These are phyloP conservation scores for Microbotryum silenes-acaulis DNA, from an alignment of 1,284 basidiomycete genomes.

Conservation along the genomic window DNA sequence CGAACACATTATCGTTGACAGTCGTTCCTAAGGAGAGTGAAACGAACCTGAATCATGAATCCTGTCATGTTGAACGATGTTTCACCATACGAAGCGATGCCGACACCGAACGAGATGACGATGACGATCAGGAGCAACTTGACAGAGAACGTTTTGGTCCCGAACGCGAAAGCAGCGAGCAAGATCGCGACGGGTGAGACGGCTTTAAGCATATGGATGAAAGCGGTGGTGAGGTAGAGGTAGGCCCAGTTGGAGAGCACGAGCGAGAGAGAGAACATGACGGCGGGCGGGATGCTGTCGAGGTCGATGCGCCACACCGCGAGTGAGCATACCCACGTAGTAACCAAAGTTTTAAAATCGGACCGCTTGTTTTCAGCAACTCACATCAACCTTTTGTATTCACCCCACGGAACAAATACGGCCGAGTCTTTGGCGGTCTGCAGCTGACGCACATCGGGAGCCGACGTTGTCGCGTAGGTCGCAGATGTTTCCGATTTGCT, in stretches of 20 bases:
- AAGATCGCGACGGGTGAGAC: constrained; percentile 31
- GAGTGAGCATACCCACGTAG: neutral
- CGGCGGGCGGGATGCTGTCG: constrained; percentile 27
- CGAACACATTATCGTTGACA: too few relatives aligned
- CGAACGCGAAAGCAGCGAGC: constrained; percentile 28
- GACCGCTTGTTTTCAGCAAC: neutral
- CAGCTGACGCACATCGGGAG: too few relatives aligned
- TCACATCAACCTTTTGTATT: constrained; percentile 19
- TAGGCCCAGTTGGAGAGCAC: constrained; percentile 28
- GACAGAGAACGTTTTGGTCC: constrained; percentile 18
- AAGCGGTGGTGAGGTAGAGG: constrained; percentile 3
- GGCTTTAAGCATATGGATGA: constrained; percentile 26
- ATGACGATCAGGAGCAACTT: constrained; percentile 24
- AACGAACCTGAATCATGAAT: constrained; percentile 21
- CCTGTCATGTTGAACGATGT: constrained; percentile 21
- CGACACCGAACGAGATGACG: constrained; percentile 29
- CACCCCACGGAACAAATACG: constrained; percentile 7
- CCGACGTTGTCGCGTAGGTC: neutral
- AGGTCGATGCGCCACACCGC: neutral
- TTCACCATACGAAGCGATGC: constrained; percentile 25
- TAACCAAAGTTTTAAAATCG: neutral
- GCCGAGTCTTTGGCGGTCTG: neutral
- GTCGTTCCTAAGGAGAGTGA: too few relatives aligned
- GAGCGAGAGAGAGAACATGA: constrained; percentile 29
- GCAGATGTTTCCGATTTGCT: neutral